A percentile compares a stretch with the other conserved stretches of the same genome.
Conservation (phyloP, 2,329 filamentous ascomycete genomes). For the Cytospora schulzeri region DNA sequence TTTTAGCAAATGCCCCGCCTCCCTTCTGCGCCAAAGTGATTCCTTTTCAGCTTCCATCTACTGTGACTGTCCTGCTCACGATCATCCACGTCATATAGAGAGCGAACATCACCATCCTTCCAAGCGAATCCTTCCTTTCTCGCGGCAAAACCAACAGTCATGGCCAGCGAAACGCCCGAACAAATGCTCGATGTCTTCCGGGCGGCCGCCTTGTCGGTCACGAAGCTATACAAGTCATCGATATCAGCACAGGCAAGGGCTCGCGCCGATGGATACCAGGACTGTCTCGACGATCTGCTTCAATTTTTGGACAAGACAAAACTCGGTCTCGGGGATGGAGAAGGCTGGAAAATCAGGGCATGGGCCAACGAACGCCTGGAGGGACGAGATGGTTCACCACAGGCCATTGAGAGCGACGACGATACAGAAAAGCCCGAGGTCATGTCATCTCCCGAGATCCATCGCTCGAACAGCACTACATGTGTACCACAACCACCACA, state of each 20-base stretch:
- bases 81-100: constrained; percentile 31
- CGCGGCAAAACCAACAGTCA: constrained; percentile 36
- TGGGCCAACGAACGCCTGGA: constrained; percentile 73
- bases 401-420: constrained; percentile 54
- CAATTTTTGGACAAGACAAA: constrained; percentile 80
- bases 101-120: constrained; percentile 15
- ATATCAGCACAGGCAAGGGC: constrained; percentile 75
- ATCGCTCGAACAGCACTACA: constrained; percentile 49
- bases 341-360: constrained; percentile 64
- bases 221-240: constrained; percentile 93
- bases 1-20: constrained; percentile 23
- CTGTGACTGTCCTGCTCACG: constrained; percentile 1
- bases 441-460: constrained; percentile 59
- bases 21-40: constrained; percentile 16
- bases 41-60: constrained; percentile 11
- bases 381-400: constrained; percentile 56
- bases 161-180: constrained; percentile 50
- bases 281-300: constrained; percentile 89
- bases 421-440: constrained; percentile 66
- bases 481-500: constrained; percentile 36
- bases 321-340: constrained; percentile 76
- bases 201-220: constrained; percentile 88
- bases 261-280: constrained; percentile 83
- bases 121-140: constrained; percentile 31
- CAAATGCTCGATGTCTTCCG: constrained; percentile 87